A percentile compares a stretch with the other conserved stretches of the same genome.
phyloP scores from a whole-genome alignment of 306 rosid genomes.

The Hippophae tibetana region DNA sequence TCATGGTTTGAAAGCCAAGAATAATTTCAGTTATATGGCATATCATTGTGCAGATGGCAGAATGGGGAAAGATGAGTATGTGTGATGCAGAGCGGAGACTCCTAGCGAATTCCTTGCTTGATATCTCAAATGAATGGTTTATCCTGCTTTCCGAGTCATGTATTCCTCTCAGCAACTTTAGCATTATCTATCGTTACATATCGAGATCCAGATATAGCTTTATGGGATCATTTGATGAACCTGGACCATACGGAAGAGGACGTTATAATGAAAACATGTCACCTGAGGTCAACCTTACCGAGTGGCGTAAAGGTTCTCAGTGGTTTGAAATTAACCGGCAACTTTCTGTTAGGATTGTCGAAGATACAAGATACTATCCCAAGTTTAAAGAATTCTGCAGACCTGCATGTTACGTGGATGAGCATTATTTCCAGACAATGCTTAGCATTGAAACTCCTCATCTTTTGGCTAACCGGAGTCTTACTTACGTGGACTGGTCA shows the following conservation, averaged over 20 bases:
- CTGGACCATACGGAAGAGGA: slow-evolving; percentile 35
- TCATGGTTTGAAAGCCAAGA: too few relatives aligned
- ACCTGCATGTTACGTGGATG: slow-evolving; percentile 54
- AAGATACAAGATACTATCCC: slow-evolving; percentile 35
- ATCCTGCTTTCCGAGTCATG: slow-evolving; percentile 36
- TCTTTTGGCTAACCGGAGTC: too few relatives aligned
- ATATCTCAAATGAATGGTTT: slow-evolving; percentile 38
- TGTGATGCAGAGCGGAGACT: slow-evolving; percentile 45
- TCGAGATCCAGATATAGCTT: slow-evolving; percentile 16
- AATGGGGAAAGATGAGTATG: slow-evolving; percentile 42
- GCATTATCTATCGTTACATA: slow-evolving; percentile 27
- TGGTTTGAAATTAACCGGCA: slow-evolving; percentile 39
- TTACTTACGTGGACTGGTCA: too few relatives aligned
- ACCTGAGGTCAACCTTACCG: slow-evolving; percentile 14
- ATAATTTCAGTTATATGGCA: too few relatives aligned
- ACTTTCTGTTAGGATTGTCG: slow-evolving; percentile 25
- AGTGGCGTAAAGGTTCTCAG: slow-evolving; percentile 56
- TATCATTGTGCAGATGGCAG: slow-evolving; percentile 21
- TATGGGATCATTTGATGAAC: slow-evolving; percentile 40
- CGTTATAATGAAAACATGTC: slow-evolving; percentile 38
- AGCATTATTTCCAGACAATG: slow-evolving; percentile 43
- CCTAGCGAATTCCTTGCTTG: slow-evolving; percentile 41
- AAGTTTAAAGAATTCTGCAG: slow-evolving; percentile 27
- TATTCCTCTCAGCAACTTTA: slow-evolving; percentile 45
- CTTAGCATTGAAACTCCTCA: slow-evolving; percentile 11